Evolutionary conservation across 306 rosid species (phyloP).

Genomic region (Prunus davidiana): DNA sequence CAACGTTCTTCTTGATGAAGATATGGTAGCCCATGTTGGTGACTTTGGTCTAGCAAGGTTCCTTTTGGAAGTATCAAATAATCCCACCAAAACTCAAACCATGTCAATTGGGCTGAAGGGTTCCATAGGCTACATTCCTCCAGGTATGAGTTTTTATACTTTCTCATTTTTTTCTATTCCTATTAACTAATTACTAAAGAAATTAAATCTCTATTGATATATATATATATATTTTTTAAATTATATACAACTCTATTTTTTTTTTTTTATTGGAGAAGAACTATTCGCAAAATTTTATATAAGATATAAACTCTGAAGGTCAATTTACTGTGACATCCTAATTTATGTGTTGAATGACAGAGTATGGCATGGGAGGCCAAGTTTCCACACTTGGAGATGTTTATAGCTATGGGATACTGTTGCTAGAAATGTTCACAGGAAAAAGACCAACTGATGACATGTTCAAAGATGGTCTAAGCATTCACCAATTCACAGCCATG

Average conservation of each 20-base stretch:
- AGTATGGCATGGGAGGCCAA: slow-evolving; percentile 29
- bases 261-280: too few species aligned
- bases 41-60: slow-evolving; percentile 38
- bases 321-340: background rate
- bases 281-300: background rate
- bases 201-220: too few species aligned
- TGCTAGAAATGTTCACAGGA: slow-evolving; percentile 28
- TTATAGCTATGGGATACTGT: slow-evolving; percentile 30
- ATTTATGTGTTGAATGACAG: slow-evolving; percentile 1
- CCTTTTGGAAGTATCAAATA: slow-evolving; percentile 13
- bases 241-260: too few species aligned
- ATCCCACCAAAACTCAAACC: background rate
- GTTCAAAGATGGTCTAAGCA: slow-evolving; percentile 18
- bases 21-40: slow-evolving; percentile 40
- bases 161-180: background rate
- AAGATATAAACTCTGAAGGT: background rate
- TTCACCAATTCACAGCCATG: slow-evolving; percentile 5
- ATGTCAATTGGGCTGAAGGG: slow-evolving; percentile 21
- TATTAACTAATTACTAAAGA: background rate
- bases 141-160: slow-evolving; percentile 19
- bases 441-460: slow-evolving; percentile 22
- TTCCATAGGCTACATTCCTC: slow-evolving; percentile 37
- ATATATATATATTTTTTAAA: too few species aligned
- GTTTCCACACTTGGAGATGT: slow-evolving; percentile 23
- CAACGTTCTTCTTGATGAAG: slow-evolving; percentile 29